Evolutionary conservation across 2,329 filamentous ascomycete species (phyloP).

Genomic region (Ophiostoma angusticollis): DNA sequence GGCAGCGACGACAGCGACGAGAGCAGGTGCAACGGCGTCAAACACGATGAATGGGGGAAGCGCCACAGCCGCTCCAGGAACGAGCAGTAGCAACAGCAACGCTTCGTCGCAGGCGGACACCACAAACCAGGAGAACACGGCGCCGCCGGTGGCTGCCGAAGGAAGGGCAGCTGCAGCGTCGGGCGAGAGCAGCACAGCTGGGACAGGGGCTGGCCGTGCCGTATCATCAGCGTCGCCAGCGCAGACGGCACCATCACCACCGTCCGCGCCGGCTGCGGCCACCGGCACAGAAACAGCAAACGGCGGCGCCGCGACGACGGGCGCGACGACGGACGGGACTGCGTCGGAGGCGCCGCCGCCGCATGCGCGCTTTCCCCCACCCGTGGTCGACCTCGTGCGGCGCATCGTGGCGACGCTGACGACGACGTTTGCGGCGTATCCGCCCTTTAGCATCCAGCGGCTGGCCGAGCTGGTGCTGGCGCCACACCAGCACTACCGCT

Average conservation of each 20-base stretch:
- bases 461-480: conserved; percentile 72
- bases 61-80: no score
- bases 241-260: background rate
- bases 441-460: conserved; percentile 87
- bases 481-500: conserved; percentile 68
- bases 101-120: conserved; percentile 38
- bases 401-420: conserved; percentile 50
- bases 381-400: conserved; percentile 48
- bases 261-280: conserved; percentile 15
- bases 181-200: background rate
- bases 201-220: no score
- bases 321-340: background rate
- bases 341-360: conserved; percentile 22
- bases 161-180: background rate
- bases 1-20: conserved; percentile 18
- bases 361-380: conserved; percentile 43
- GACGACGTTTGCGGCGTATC: conserved; percentile 55
- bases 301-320: background rate
- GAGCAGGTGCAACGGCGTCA: background rate
- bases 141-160: conserved; percentile 27
- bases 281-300: background rate
- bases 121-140: conserved; percentile 59
- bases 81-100: conserved; percentile 12
- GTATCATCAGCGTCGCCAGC: no score
- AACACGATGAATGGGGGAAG: no score